Conservation (phyloP, 768 basidiomycete genomes). For the Tulasnella sp. region DNA sequence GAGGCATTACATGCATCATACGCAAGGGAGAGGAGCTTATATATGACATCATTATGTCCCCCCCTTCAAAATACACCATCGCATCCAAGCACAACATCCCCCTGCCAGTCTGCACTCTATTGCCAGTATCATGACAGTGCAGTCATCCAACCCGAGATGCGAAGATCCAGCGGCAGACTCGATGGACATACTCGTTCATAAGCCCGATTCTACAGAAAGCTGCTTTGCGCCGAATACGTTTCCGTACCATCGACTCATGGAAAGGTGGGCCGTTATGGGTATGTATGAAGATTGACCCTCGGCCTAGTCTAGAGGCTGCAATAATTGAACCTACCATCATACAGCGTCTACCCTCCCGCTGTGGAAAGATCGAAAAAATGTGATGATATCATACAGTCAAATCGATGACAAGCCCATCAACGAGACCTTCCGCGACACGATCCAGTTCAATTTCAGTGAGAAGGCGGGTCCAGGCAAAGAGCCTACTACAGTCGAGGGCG, state of each 20-base stretch:
- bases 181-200: conserved; percentile 1
- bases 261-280: conserved; percentile 4
- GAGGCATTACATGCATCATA: background rate
- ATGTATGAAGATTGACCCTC: background rate
- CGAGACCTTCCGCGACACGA: conserved; percentile 1
- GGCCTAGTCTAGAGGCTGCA: background rate
- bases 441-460: conserved; percentile 1
- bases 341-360: conserved; percentile 3
- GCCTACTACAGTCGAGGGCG: conserved; percentile 1
- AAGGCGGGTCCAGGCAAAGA: background rate
- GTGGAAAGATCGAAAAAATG: conserved; percentile 11
- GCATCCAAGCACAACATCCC: background rate
- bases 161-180: background rate
- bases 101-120: background rate
- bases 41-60: conserved; percentile 1
- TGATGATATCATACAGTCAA: conserved; percentile 3
- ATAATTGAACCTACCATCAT: background rate
- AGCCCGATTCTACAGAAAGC: conserved; percentile 1
- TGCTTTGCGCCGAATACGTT: background rate
- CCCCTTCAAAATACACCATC: too few relatives aligned
- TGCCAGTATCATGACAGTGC: background rate
- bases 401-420: background rate
- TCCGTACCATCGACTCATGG: conserved; percentile 6
- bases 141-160: conserved; percentile 1
- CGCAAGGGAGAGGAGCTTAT: too few relatives aligned